Conservation (phyloP, 1,284 basidiomycete genomes). For the Apiotrichum montevideense region DNA sequence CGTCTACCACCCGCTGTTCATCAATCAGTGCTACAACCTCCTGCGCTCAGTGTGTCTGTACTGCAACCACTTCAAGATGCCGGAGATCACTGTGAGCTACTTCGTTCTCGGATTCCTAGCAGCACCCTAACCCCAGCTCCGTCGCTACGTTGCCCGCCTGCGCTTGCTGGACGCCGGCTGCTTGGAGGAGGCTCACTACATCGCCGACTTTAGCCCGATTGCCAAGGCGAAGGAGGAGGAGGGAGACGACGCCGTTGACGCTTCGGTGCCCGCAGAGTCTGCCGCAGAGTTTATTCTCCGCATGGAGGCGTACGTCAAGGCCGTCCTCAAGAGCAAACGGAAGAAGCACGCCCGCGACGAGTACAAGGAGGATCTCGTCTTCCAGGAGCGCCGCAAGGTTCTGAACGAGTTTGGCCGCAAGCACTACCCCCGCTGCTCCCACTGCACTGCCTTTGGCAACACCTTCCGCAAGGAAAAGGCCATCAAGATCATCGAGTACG, state of each 20-base stretch:
- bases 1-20: slow-evolving; percentile 95
- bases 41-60: slow-evolving; percentile 88
- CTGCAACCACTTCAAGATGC: slow-evolving; percentile 88
- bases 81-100: slow-evolving; percentile 67
- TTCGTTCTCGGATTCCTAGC: no score
- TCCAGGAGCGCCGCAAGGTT: slow-evolving; percentile 75
- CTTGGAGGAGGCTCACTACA: slow-evolving; percentile 68
- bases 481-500: slow-evolving; percentile 91
- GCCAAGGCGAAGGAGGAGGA: slow-evolving; percentile 37
- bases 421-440: slow-evolving; percentile 60
- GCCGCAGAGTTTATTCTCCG: slow-evolving; percentile 62
- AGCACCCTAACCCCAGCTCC: slow-evolving; percentile 51
- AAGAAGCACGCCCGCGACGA: slow-evolving; percentile 60
- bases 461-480: slow-evolving; percentile 83
- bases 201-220: slow-evolving; percentile 57
- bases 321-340: slow-evolving; percentile 58
- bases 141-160: slow-evolving; percentile 79
- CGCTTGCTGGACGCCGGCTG: slow-evolving; percentile 86
- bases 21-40: slow-evolving; percentile 84
- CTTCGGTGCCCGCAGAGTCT: slow-evolving; percentile 47
- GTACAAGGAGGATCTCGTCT: slow-evolving; percentile 85
- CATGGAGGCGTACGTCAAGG: slow-evolving; percentile 65
- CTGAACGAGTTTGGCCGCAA: slow-evolving; percentile 74
- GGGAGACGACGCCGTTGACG: slow-evolving; percentile 47
- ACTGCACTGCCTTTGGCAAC: slow-evolving; percentile 70